A percentile compares a stretch with the other conserved stretches of the same genome.
phyloP scores from a whole-genome alignment of 2,329 filamentous ascomycete genomes.

The Didymosphaeria variabile region DNA sequence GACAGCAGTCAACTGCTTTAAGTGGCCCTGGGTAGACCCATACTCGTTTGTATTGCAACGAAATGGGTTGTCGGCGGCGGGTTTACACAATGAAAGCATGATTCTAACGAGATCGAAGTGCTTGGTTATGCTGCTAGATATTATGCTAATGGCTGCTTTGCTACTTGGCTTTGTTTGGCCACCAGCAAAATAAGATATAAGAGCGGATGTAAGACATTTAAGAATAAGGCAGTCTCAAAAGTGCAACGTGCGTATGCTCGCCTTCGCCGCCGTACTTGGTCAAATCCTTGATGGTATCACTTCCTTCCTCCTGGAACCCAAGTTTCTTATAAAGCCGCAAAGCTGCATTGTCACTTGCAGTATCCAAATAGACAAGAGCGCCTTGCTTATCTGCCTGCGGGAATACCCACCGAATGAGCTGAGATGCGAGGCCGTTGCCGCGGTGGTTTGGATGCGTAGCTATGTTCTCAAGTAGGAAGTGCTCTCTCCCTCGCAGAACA shows the following conservation, averaged over 20 bases:
- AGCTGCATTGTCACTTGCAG: conserved; percentile 35
- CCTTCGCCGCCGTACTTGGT: conserved; percentile 28
- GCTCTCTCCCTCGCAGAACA: conserved; percentile 20
- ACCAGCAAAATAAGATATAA: too few species aligned
- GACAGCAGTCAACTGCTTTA: too few species aligned
- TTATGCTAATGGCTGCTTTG: too few species aligned
- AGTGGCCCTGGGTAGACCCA: too few species aligned
- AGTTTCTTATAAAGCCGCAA: conserved; percentile 35
- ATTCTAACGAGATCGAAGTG: too few species aligned
- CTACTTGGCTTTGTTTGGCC: too few species aligned
- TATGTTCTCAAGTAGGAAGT: conserved; percentile 38
- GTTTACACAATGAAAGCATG: too few species aligned
- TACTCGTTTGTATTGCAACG: too few species aligned
- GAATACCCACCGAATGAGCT: conserved; percentile 28
- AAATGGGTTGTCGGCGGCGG: too few species aligned
- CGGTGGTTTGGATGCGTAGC: conserved; percentile 39
- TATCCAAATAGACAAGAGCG: conserved; percentile 39
- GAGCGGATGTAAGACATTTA: too few species aligned
- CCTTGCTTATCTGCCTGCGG: conserved; percentile 26
- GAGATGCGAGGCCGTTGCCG: conserved; percentile 32
- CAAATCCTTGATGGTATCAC: conserved; percentile 27
- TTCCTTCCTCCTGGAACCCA: conserved; percentile 36
- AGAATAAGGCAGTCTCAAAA: conserved; percentile 26
- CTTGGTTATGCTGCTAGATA: too few species aligned
- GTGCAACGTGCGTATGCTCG: conserved; percentile 26